Conservation (phyloP, 495 filamentous ascomycete genomes). For the Aspergillus carlsbadensis region DNA sequence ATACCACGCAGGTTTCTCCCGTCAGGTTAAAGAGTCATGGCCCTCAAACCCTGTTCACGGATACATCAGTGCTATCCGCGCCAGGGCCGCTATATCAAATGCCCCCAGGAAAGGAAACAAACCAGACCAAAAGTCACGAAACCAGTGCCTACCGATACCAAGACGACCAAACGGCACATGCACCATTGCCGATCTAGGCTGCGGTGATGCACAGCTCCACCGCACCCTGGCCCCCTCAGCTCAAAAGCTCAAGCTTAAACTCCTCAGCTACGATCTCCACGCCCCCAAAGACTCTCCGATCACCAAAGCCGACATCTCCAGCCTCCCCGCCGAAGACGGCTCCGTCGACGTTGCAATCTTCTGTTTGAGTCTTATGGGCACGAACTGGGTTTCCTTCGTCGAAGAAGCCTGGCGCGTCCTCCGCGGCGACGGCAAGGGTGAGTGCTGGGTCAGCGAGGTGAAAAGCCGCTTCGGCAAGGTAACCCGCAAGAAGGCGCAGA, state of each 20-base stretch:
- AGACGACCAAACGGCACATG: slow-evolving; percentile 57
- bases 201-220: slow-evolving; percentile 74
- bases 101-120: slow-evolving; percentile 36
- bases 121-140: slow-evolving; percentile 27
- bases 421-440: slow-evolving; percentile 75
- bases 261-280: slow-evolving; percentile 68
- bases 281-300: slow-evolving; percentile 61
- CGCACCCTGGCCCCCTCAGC: slow-evolving; percentile 51
- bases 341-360: slow-evolving; percentile 84
- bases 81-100: slow-evolving; percentile 45
- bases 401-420: slow-evolving; percentile 92
- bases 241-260: slow-evolving; percentile 64
- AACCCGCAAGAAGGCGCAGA: slow-evolving; percentile 52
- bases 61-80: slow-evolving; percentile 67
- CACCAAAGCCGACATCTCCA: slow-evolving; percentile 82
- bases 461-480: slow-evolving; percentile 82
- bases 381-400: slow-evolving; percentile 93
- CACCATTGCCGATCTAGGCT: slow-evolving; percentile 85
- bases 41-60: slow-evolving; percentile 90
- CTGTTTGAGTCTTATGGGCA: slow-evolving; percentile 96
- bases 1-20: slow-evolving; percentile 92
- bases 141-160: slow-evolving; percentile 39
- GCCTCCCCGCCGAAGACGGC: slow-evolving; percentile 69
- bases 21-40: slow-evolving; percentile 87
- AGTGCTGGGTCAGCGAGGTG: slow-evolving; percentile 96